These are phyloP conservation scores for Epichloe bromicola DNA, from an alignment of 2,329 filamentous ascomycete species.

Conservation along the genomic window DNA sequence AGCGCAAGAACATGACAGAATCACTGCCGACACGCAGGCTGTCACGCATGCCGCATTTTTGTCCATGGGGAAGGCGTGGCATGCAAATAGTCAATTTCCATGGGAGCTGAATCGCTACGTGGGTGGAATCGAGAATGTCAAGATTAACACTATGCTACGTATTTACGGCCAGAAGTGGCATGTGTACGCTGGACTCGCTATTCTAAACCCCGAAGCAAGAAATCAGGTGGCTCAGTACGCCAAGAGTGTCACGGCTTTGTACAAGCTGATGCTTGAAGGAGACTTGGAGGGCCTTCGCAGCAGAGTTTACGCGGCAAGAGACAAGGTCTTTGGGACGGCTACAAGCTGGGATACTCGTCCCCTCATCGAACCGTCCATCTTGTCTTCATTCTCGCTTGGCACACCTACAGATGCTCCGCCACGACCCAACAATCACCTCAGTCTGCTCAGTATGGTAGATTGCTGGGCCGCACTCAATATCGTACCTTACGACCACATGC, in stretches of 20 bases:
- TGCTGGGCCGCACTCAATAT: constrained; percentile 93
- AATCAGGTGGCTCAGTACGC: constrained; percentile 93
- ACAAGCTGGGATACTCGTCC: constrained; percentile 48
- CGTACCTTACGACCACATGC: constrained; percentile 98
- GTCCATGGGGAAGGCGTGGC: constrained; percentile 96
- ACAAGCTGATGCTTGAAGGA: constrained; percentile 91
- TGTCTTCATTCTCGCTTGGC: constrained; percentile 80
- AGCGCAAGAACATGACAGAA: constrained; percentile 81
- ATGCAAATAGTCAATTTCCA: constrained; percentile 86
- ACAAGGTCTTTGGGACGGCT: constrained; percentile 66
- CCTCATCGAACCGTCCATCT: constrained; percentile 67
- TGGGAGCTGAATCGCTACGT: constrained; percentile 96
- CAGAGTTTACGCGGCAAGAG: constrained; percentile 50
- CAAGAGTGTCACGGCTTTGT: constrained; percentile 80
- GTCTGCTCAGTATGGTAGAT: constrained; percentile 90
- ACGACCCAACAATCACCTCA: constrained; percentile 86
- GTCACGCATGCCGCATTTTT: constrained; percentile 96
- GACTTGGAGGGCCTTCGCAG: constrained; percentile 59
- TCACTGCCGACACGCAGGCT: constrained; percentile 95
- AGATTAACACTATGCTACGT: constrained; percentile 93
- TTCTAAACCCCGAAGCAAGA: constrained; percentile 82
- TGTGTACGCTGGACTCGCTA: constrained; percentile 93
- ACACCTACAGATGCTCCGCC: constrained; percentile 42
- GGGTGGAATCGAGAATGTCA: constrained; percentile 96
- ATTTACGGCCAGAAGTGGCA: constrained; percentile 99